Conservation (phyloP, 495 filamentous ascomycete genomes). For the Lasiosphaeria miniovina region DNA sequence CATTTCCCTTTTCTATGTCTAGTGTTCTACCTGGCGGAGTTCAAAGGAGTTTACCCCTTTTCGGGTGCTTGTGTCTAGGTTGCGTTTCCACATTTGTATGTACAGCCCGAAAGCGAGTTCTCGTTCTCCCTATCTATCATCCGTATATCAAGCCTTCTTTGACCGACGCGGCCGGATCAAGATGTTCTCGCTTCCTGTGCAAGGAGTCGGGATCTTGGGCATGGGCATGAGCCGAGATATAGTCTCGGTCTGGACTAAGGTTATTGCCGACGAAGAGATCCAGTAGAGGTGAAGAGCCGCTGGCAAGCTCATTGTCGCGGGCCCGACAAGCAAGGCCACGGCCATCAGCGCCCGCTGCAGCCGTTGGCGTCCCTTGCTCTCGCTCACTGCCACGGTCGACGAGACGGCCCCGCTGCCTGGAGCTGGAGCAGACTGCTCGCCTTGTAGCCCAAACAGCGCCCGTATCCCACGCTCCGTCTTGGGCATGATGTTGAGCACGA, state of each 20-base stretch:
- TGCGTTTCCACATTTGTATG: slow-evolving; percentile 3
- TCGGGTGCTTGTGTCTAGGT: slow-evolving; percentile 11
- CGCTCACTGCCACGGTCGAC: neutral
- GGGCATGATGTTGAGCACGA: slow-evolving; percentile 45
- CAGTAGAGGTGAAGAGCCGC: slow-evolving; percentile 70
- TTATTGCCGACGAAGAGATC: slow-evolving; percentile 48
- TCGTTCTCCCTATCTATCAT: neutral
- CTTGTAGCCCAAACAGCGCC: slow-evolving; percentile 16
- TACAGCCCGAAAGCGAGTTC: slow-evolving; percentile 7
- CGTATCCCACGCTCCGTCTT: slow-evolving; percentile 13
- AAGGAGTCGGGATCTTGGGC: slow-evolving; percentile 13
- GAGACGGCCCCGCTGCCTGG: neutral
- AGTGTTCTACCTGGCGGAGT: slow-evolving; percentile 13
- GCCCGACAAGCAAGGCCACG: slow-evolving; percentile 42
- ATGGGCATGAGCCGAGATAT: slow-evolving; percentile 29
- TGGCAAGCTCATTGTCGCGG: slow-evolving; percentile 52
- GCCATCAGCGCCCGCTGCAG: slow-evolving; percentile 37
- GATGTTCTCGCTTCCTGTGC: slow-evolving; percentile 16
- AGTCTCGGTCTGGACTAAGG: slow-evolving; percentile 8
- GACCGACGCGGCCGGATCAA: slow-evolving; percentile 25
- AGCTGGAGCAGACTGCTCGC: neutral
- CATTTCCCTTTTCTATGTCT: neutral
- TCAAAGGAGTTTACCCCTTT: slow-evolving; percentile 13
- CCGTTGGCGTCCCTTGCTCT: slow-evolving; percentile 9
- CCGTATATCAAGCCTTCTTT: neutral